Base-by-base conservation (phyloP, 2,329 filamentous ascomycete genomes). In the Alternaria angustiovoidea region DNA sequence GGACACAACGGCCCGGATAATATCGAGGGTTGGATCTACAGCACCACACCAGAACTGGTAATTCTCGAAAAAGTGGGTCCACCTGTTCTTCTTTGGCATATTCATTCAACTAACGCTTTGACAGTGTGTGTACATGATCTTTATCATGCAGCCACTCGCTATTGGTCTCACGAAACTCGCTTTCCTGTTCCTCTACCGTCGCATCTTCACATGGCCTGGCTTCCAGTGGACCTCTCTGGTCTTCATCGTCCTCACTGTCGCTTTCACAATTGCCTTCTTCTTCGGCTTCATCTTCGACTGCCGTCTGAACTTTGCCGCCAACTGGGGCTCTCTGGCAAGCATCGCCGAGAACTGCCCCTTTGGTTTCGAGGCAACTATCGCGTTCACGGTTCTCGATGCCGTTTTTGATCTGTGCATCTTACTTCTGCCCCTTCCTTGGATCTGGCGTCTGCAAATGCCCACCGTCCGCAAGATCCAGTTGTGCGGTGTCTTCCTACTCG, bases 141-240 rank as follows among this genome's bases (percentile, higher is more conserved):
- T 59, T 43, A 59, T 59, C 36, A 59, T 59, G 49, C 56, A 59
- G 42, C 56, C 56, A 8, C 34, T 59, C 32, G 56, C 56, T 36
- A 32, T 59, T 14, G 56, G 56, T 28, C 30, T 59, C 22, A 59
- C 51, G 5, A 59, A 59, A 47, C 51, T 59, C 16, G 51, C 56
- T 22, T 59, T 59, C 43, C 16, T 59, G 30, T 59, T 59, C 43
- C 42, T 59, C 34, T 59, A 59, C 34, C 56, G 56, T 54, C 56
- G 51, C 34, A 48, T 59, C 28, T 59, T 59, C 49, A 43, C 41
- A 7, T 54, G 48, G 47, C 49, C 42, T 34, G 39, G 56, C 16
- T 59, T 59, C 26, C 56, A 59, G 28, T 20, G 46, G 46, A 42
- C 38, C 12, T 57, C 54, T 9, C 5, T 57, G 0, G 46, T 51